A percentile compares a stretch with the other conserved stretches of the same genome.
phyloP scores from a whole-genome alignment of 352 stramenopile species.

The Phytophthora lateralis region DNA sequence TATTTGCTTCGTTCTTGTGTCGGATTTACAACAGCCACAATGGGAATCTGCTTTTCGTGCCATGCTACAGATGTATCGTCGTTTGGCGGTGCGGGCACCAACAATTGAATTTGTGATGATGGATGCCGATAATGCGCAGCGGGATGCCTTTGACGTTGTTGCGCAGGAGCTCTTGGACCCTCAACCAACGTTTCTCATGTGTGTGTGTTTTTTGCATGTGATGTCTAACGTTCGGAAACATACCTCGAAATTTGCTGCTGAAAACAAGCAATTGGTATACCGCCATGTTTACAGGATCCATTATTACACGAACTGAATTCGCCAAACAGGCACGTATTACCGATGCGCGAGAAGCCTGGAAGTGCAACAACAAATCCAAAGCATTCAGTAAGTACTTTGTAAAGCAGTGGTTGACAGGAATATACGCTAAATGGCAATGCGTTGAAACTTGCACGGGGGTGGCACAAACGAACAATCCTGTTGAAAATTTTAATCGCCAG shows the following conservation, averaged over 20 bases:
- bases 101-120: too few relatives aligned
- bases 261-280: constrained; percentile 1
- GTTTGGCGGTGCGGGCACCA: too few relatives aligned
- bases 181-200: constrained; percentile 3
- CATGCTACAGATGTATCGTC: too few relatives aligned
- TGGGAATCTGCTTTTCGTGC: too few relatives aligned
- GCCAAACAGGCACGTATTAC: background rate
- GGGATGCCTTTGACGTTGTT: background rate
- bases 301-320: background rate
- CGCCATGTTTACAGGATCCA: constrained; percentile 2
- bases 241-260: background rate
- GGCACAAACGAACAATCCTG: constrained; percentile 8
- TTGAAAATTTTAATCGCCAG: constrained; percentile 11
- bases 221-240: constrained; percentile 1
- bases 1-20: too few relatives aligned
- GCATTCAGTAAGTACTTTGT: background rate
- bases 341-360: background rate
- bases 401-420: background rate
- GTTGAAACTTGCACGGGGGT: background rate
- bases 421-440: constrained; percentile 4
- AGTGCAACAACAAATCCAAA: background rate
- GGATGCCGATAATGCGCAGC: too few relatives aligned
- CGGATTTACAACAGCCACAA: too few relatives aligned
- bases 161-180: background rate
- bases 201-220: constrained; percentile 1